Evolutionary conservation across 805 yeast species (phyloP).

Genomic region (Hermanozyma aechmeae): DNA sequence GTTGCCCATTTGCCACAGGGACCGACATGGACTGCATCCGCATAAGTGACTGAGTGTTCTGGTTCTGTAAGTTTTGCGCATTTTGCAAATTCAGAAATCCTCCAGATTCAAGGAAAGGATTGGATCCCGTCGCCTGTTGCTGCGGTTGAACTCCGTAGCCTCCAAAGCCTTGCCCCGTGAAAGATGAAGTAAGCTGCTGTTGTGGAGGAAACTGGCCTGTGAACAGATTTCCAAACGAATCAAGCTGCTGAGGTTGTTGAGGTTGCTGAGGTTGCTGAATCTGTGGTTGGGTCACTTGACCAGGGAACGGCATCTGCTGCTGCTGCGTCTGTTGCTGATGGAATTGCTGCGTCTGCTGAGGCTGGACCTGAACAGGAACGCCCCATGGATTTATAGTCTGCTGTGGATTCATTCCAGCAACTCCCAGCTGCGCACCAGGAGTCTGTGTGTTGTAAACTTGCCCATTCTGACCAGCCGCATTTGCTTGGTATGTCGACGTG

Average conservation of each 20-base stretch:
- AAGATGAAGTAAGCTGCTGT: neutral
- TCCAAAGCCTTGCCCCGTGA: neutral
- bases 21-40: too few species aligned
- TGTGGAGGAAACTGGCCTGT: neutral
- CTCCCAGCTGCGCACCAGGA: too few species aligned
- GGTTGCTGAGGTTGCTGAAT: neutral
- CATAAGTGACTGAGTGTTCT: too few species aligned
- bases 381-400: conserved; percentile 35
- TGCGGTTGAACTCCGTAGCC: conserved; percentile 1
- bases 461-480: too few species aligned
- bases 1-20: too few species aligned
- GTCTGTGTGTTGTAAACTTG: too few species aligned
- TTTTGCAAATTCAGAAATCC: too few species aligned
- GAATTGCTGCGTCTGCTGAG: neutral
- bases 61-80: too few species aligned
- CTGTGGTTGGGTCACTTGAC: neutral
- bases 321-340: conserved; percentile 2
- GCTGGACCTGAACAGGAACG: conserved; percentile 4
- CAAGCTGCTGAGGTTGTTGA: conserved; percentile 1
- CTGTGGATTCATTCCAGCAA: too few species aligned
- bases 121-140: conserved; percentile 5
- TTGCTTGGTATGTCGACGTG: too few species aligned
- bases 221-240: neutral
- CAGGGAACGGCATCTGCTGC: conserved; percentile 2
- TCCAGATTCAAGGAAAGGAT: conserved; percentile 8